Conservation (phyloP, 1,284 basidiomycete genomes). For the Puccinia coronata region DNA sequence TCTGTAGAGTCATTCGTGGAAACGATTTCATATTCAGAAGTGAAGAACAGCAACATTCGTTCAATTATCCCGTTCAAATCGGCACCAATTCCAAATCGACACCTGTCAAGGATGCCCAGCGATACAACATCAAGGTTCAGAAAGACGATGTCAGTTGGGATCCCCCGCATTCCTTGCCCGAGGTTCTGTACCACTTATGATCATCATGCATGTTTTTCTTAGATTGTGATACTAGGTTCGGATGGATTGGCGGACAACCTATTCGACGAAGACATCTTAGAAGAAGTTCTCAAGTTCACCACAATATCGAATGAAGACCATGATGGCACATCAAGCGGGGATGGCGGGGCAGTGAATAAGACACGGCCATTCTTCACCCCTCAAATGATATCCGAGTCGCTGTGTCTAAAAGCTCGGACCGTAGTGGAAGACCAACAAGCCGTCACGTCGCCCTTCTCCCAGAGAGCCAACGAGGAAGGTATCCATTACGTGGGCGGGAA, state of each 20-base stretch:
- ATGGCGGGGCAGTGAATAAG: neutral
- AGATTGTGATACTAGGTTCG: constrained; percentile 79
- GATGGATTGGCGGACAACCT: constrained; percentile 92
- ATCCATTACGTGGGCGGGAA: constrained; percentile 62
- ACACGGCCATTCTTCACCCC: constrained; percentile 57
- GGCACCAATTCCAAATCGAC: constrained; percentile 74
- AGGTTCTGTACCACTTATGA: neutral
- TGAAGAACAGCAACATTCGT: constrained; percentile 92
- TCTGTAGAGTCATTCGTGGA: constrained; percentile 54
- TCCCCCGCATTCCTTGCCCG: neutral
- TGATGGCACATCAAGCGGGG: too few species aligned
- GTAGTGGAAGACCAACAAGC: constrained; percentile 63
- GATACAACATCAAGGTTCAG: constrained; percentile 73
- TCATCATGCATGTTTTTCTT: neutral
- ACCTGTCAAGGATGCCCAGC: constrained; percentile 71
- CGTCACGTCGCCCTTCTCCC: constrained; percentile 63
- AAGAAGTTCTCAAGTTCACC: constrained; percentile 74
- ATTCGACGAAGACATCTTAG: constrained; percentile 91
- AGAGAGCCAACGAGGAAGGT: constrained; percentile 64
- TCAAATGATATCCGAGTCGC: constrained; percentile 63
- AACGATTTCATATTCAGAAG: constrained; percentile 71
- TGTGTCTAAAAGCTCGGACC: constrained; percentile 62
- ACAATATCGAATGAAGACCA: constrained; percentile 1
- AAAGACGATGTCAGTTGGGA: constrained; percentile 66
- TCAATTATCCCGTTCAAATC: constrained; percentile 87